phyloP scores from a whole-genome alignment of 257 asterid species.

The Solanum peruvianum region DNA sequence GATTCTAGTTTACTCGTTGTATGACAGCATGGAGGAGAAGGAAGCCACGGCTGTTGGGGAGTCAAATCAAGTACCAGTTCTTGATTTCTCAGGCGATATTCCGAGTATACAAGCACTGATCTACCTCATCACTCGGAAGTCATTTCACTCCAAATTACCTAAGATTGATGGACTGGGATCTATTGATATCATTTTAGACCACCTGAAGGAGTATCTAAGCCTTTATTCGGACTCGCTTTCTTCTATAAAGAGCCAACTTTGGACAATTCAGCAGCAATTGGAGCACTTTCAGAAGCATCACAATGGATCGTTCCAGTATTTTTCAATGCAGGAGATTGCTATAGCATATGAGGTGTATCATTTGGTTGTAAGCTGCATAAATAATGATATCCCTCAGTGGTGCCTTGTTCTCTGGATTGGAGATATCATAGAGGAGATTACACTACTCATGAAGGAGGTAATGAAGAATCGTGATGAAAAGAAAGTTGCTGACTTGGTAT shows the following conservation, averaged over 20 bases:
- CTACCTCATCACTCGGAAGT: neutral
- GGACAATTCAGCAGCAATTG: neutral
- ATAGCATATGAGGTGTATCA: neutral
- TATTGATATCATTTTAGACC: neutral
- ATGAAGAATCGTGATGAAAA: neutral
- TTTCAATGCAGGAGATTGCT: neutral
- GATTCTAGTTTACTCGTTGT: neutral
- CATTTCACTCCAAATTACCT: neutral
- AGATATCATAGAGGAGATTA: neutral
- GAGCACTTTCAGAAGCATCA: neutral
- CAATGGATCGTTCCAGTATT: neutral
- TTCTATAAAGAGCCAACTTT: neutral
- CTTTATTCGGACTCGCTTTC: neutral
- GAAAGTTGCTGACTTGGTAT: neutral
- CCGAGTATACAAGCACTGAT: neutral
- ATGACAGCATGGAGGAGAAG: neutral
- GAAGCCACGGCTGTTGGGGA: neutral
- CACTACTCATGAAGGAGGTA: neutral
- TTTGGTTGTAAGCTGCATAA: neutral
- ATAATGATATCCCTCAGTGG: neutral
- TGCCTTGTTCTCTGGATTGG: neutral
- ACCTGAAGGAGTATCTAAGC: neutral
- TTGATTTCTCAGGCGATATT: neutral
- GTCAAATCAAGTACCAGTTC: neutral
- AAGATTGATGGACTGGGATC: neutral